Evolutionary conservation across 2,329 filamentous ascomycete genomes (phyloP).

Genomic region (Monosporascus sp.): DNA sequence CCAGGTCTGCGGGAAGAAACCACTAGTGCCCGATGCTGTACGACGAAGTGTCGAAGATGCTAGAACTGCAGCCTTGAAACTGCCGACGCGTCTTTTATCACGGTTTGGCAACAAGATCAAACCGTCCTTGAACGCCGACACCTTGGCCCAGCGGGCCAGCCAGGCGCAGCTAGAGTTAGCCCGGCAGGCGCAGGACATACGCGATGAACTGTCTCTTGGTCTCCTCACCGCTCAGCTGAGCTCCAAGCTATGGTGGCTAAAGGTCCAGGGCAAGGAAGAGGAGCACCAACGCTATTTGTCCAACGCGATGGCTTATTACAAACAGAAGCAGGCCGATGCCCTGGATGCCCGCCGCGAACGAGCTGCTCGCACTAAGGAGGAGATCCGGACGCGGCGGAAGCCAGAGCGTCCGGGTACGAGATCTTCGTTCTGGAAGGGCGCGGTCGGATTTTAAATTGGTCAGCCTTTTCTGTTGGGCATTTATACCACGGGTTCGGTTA

Average conservation of each 20-base stretch:
- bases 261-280: constrained; percentile 42
- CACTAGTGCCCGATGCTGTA: constrained; percentile 25
- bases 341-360: constrained; percentile 26
- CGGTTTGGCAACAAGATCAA: constrained; percentile 20
- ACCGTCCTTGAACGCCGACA: constrained; percentile 15
- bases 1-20: constrained; percentile 24
- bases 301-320: constrained; percentile 41
- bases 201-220: constrained; percentile 37
- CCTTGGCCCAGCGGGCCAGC: constrained; percentile 18
- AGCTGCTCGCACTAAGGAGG: constrained; percentile 20
- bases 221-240: constrained; percentile 50
- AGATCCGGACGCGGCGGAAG: constrained; percentile 23
- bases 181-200: constrained; percentile 29
- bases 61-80: constrained; percentile 15
- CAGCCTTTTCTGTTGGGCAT: constrained; percentile 6
- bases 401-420: constrained; percentile 17
- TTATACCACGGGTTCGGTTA: constrained; percentile 22
- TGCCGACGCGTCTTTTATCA: constrained; percentile 14
- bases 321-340: constrained; percentile 29
- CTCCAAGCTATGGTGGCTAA: constrained; percentile 54
- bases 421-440: constrained; percentile 19
- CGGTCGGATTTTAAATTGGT: constrained; percentile 11
- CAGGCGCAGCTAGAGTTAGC: constrained; percentile 29
- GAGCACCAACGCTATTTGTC: constrained; percentile 41
- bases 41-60: constrained; percentile 22